phyloP scores from a whole-genome alignment of 1,139 yeast genomes.

The Candida tropicalis region DNA sequence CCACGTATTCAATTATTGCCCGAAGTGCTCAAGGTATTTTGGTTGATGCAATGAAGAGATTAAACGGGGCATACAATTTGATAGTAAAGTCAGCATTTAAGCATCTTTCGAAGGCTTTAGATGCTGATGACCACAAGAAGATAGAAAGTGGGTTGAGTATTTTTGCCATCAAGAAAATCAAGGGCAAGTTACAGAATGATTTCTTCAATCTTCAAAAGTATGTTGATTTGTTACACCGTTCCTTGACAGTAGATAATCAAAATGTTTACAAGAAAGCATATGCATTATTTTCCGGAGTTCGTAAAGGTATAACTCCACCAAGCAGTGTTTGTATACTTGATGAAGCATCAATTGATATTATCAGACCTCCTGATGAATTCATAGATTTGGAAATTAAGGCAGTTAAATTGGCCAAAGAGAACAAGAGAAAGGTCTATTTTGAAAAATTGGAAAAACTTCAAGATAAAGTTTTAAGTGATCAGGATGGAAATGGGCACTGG shows the following conservation, averaged over 20 bases:
- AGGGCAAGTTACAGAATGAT: slow-evolving; percentile 59
- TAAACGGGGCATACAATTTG: slow-evolving; percentile 67
- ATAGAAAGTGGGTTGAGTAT: slow-evolving; percentile 71
- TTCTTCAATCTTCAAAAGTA: slow-evolving; percentile 52
- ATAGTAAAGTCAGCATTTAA: slow-evolving; percentile 53
- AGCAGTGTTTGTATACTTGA: slow-evolving; percentile 61
- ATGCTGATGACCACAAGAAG: slow-evolving; percentile 53
- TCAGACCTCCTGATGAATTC: slow-evolving; percentile 66
- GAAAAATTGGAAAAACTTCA: slow-evolving; percentile 48
- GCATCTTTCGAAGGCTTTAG: slow-evolving; percentile 55
- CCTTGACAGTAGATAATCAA: slow-evolving; percentile 61
- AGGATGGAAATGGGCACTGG: slow-evolving; percentile 61
- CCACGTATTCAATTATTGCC: slow-evolving; percentile 71
- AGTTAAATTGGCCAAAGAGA: slow-evolving; percentile 59
- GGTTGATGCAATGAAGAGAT: slow-evolving; percentile 70
- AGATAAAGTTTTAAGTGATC: slow-evolving; percentile 40
- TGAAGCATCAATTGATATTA: slow-evolving; percentile 42
- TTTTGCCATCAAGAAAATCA: slow-evolving; percentile 54
- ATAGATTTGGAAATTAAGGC: slow-evolving; percentile 59
- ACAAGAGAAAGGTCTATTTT: slow-evolving; percentile 49
- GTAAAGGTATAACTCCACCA: slow-evolving; percentile 55
- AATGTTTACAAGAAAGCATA: slow-evolving; percentile 57
- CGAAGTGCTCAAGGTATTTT: slow-evolving; percentile 72
- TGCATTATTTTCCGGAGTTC: slow-evolving; percentile 49
- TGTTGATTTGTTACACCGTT: slow-evolving; percentile 52